Base-by-base conservation (phyloP, 371 early-diverging fungal species). In the Rhizopus delemar region DNA sequence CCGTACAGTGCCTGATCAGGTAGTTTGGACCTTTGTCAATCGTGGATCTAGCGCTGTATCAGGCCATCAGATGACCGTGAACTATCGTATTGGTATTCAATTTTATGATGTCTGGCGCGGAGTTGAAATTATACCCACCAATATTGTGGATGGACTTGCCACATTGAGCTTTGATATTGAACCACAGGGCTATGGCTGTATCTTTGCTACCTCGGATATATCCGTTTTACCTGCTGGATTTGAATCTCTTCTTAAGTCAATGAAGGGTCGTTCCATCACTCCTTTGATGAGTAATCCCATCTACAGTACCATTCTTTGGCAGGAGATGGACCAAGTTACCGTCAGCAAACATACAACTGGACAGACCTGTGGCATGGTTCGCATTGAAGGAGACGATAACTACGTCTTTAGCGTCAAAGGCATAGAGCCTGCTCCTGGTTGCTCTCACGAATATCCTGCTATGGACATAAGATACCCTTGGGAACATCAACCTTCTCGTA, bases 91-190 rank as follows among this genome's bases (percentile, higher is more conserved):
- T 22, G 70, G 70, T 39, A 46, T 62, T 16, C 70, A 70, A 53
- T 70, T 62, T 54, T 70, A 66, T 28, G 66, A 70, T 60, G 60
- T 70, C 34, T 70, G 70, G 70, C 66, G 51, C 12, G 70, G 70
- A 7, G 22, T 38, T 5, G 70, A 70, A 41, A 62, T 70, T 9
- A 41, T 46, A 6, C 70, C 70, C n/a, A 46, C 62, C 28, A 57
- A 70, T 22, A 63, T 70, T 28, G 59, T 59, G 15, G 70, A 70
- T 60, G 70, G 70, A 8, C 51, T 70, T 43, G 70, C 70, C n/a
- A 70, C 70, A n/a, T 28, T 70, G 11, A 70, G 66, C 16, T 70
- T 70, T 32, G 70, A 70, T 53, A 70, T 70, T 31, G 70, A 70
- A 29, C 63, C 70, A 8, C 33, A 60, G 43, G 70, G 70, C 33